Evolutionary conservation across 768 basidiomycete species (phyloP), one percentile per base, ranked within the genome.

Genomic region (Calocybe indica): DNA sequence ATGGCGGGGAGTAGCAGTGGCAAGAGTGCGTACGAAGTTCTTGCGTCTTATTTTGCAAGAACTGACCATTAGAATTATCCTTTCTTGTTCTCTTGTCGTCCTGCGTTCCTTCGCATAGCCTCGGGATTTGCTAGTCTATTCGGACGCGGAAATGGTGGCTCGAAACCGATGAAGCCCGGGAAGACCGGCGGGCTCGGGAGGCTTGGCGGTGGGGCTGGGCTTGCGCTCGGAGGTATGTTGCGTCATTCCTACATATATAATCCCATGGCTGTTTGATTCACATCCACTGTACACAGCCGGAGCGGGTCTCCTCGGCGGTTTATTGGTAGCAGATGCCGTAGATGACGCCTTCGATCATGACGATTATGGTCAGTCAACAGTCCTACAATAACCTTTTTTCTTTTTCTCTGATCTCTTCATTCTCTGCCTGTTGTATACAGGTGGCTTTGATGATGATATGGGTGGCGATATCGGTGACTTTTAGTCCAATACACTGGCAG

Each of bases 251-350:
- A 41, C 11, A 6, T 22, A 12, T 41, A 7, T 8, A 15, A 13
- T n/a, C 11, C 6, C 7, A 30, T 11, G 11, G 31, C 22, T 7
- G 31, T 2, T 14, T 14, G 22, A 22, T 31, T 13, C 28, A 51
- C 33, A 41, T 31, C 12, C 48, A 10, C 35, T 47, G 43, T 40
- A 47, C 41, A 45, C 43, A 76, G 83, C 73, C 53, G 84, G 76
- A 56, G 84, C 70, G 11, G 86, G 82, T 49, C 59, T 86, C n/a
- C 58, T 83, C n/a, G 84, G 78, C 35, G 86, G 85, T 49, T 65
- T 67, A 2, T 60, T 87, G 38, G 56, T 86, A 35, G 74, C 57
- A 33, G 69, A 80, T 39, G 78, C 74, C 0, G 45, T 62, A 14
- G 55, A 63, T 35, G 63, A 59, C 35, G 60, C 56, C 28, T 50